These are phyloP conservation scores for Epithele typhae DNA, from an alignment of 768 basidiomycete species.

Conservation along the genomic window DNA sequence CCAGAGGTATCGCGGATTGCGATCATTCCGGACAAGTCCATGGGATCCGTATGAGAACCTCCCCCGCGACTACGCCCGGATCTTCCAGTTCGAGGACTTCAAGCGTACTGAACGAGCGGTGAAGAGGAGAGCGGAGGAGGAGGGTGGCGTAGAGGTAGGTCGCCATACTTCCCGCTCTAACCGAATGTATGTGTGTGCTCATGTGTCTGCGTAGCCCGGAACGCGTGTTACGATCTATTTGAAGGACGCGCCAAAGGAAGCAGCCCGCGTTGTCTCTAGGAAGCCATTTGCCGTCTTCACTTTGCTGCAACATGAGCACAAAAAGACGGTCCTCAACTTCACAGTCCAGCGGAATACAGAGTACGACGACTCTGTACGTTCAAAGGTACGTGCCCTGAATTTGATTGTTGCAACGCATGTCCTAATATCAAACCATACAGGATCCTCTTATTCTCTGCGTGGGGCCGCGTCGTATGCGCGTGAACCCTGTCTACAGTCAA, in stretches of 20 bases:
- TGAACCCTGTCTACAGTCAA: slow-evolving; percentile 90
- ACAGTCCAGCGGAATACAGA: slow-evolving; percentile 94
- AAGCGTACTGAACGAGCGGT: slow-evolving; percentile 76
- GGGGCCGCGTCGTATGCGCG: slow-evolving; percentile 78
- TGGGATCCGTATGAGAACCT: slow-evolving; percentile 99
- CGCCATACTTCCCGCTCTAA: too few relatives aligned
- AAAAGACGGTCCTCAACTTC: slow-evolving; percentile 89
- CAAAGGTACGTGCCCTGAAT: slow-evolving; percentile 58
- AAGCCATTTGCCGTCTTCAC: slow-evolving; percentile 69
- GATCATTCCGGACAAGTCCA: slow-evolving; percentile 89
- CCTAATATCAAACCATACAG: slow-evolving; percentile 32
- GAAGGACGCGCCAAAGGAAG: slow-evolving; percentile 68
- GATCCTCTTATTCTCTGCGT: slow-evolving; percentile 87
- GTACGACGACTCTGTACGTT: slow-evolving; percentile 80
- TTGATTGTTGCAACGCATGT: not conserved
- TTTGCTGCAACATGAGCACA: slow-evolving; percentile 93
- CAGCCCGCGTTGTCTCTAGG: slow-evolving; percentile 28
- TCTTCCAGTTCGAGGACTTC: slow-evolving; percentile 97
- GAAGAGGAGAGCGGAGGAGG: slow-evolving; percentile 60
- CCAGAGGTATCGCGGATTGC: slow-evolving; percentile 87
- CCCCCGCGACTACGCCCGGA: slow-evolving; percentile 88
- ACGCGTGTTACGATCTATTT: slow-evolving; percentile 74
- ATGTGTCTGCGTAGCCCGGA: slow-evolving; percentile 54
- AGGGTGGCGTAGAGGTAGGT: slow-evolving; percentile 61
- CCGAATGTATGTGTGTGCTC: too few relatives aligned